Evolutionary conservation across 2,329 filamentous ascomycete genomes (phyloP).

Genomic region (Pezicula rhizophila): DNA sequence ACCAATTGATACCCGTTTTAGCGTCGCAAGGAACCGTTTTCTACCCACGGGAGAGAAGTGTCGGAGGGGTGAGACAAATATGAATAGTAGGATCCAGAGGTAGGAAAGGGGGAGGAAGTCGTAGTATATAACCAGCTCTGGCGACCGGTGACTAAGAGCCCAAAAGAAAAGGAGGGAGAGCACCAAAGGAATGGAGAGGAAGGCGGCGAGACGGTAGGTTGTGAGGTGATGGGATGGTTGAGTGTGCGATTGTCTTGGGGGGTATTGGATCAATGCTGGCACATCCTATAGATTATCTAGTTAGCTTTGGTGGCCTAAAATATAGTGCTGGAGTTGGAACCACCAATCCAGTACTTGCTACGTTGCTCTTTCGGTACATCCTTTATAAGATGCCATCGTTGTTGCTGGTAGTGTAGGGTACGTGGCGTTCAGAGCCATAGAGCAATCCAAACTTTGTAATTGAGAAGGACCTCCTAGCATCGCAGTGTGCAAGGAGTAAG

Average conservation of each 20-base stretch:
- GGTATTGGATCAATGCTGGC: conserved; percentile 80
- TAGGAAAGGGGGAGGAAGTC: conserved; percentile 84
- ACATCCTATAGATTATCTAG: conserved; percentile 53
- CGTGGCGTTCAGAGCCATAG: too few relatives aligned
- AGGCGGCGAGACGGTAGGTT: conserved; percentile 76
- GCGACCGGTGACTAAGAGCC: conserved; percentile 66
- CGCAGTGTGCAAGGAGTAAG: not conserved
- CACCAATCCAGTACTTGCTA: too few relatives aligned
- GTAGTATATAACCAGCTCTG: conserved; percentile 65
- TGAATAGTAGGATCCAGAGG: conserved; percentile 63
- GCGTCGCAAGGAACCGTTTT: conserved; percentile 65
- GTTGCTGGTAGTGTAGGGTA: too few relatives aligned
- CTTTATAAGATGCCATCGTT: too few relatives aligned
- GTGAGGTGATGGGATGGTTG: conserved; percentile 73
- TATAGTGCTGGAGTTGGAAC: too few relatives aligned
- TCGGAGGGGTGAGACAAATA: conserved; percentile 69
- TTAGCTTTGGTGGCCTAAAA: too few relatives aligned
- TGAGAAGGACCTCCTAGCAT: conserved; percentile 10
- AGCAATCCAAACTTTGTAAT: too few relatives aligned
- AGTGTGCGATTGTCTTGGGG: conserved; percentile 61
- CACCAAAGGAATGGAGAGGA: conserved; percentile 65
- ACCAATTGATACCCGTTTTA: conserved; percentile 75
- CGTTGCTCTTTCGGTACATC: too few relatives aligned
- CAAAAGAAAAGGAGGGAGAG: conserved; percentile 78
- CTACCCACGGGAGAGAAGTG: conserved; percentile 65